phyloP scores from a whole-genome alignment of 2,329 filamentous ascomycete species.

The Coniochaeta sp. region DNA sequence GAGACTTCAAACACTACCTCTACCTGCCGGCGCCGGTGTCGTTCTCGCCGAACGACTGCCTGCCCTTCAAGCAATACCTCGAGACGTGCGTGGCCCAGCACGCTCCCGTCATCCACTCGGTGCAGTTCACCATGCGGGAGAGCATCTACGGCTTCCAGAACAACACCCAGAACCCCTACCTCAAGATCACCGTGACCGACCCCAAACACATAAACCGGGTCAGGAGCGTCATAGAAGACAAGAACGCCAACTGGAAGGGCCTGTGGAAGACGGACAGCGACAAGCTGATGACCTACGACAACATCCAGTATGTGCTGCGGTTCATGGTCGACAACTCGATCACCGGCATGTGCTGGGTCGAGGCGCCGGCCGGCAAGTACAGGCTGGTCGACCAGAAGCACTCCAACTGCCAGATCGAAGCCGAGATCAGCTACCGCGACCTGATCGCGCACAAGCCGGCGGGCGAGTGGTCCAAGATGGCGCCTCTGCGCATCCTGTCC shows the following conservation, averaged over 20 bases:
- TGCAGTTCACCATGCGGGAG: slow-evolving; percentile 76
- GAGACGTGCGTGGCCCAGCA: slow-evolving; percentile 71
- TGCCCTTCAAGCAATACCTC: slow-evolving; percentile 70
- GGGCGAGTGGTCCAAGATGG: slow-evolving; percentile 97
- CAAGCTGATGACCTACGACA: slow-evolving; percentile 87
- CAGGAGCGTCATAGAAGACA: slow-evolving; percentile 66
- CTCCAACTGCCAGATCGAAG: slow-evolving; percentile 96
- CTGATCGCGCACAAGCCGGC: slow-evolving; percentile 81
- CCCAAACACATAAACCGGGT: slow-evolving; percentile 76
- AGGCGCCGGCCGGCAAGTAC: slow-evolving; percentile 48
- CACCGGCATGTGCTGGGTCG: slow-evolving; percentile 95
- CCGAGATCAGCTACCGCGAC: slow-evolving; percentile 72
- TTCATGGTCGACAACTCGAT: slow-evolving; percentile 99
- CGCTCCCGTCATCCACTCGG: slow-evolving; percentile 68
- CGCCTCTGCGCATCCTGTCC: slow-evolving; percentile 82
- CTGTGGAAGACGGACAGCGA: slow-evolving; percentile 64
- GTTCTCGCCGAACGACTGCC: slow-evolving; percentile 73
- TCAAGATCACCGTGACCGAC: slow-evolving; percentile 89
- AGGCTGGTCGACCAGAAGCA: slow-evolving; percentile 41
- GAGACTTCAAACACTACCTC: slow-evolving; percentile 91
- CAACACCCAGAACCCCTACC: slow-evolving; percentile 82
- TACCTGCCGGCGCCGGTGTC: slow-evolving; percentile 82
- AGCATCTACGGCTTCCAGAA: slow-evolving; percentile 93
- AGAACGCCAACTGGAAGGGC: slow-evolving; percentile 79
- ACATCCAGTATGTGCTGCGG: slow-evolving; percentile 85